Base-by-base conservation (phyloP, 2,329 filamentous ascomycete genomes). In the Emydomyces testavorans region DNA sequence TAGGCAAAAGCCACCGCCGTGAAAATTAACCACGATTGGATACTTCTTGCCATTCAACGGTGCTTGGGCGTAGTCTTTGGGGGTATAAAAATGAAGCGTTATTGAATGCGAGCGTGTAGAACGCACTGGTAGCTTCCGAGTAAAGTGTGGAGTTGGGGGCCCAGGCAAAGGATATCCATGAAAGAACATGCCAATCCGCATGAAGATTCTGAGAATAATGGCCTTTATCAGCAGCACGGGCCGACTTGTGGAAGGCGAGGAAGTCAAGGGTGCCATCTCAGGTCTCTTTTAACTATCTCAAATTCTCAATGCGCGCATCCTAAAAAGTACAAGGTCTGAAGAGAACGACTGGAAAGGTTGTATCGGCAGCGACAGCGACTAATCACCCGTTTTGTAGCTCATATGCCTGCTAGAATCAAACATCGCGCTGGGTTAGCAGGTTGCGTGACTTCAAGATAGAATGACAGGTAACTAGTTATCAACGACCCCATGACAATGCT, bases 131-230 rank as follows among this genome's bases (percentile, higher is more conserved):
- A 21, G 70, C 62, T 26, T 69, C 37, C 71, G 73, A 39, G 70
- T 70, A 64, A 85, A 85, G 24, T 71, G 65, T 1, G 80, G 79
- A 26, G 66, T 68, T 1, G 79, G 77, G 4, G 81, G 78, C 42
- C 74, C 71, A 5, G 80, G 79, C 35, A 72, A 66, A 1, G 80
- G 75, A 50, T 80, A 65, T 47, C 73, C 75, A 60, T 86, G 82
- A 32, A 85, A 66, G 51, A 75, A 69, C 80, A 85, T 84, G 58
- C 80, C 82, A 49, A 84, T 72, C 50, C 71, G 71, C 75, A 84
- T 83, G 35, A 85, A 69, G 48, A 75, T 71, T 45, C 83, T 74
- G 80, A 80, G 84, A 60, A 80, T 74, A 23, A 72, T 65, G 39
- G 82, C 82, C 60, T 83, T 75, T 45, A 80, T 55, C 48, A 75